Conservation (phyloP, 2,329 filamentous ascomycete genomes). For the Plectosphaerella sp. region DNA sequence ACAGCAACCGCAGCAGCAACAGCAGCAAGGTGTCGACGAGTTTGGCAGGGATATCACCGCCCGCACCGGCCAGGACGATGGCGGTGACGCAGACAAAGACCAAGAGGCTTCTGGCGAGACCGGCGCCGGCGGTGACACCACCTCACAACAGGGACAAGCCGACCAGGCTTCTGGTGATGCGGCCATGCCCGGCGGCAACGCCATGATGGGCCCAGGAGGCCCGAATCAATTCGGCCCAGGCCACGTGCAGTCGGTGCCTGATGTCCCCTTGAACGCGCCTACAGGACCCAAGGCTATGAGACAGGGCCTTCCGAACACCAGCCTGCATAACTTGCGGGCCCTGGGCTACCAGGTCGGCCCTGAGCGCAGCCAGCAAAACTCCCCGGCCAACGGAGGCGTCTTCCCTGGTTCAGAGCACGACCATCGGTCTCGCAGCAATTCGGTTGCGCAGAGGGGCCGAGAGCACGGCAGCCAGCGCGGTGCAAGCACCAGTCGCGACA, state of each 20-base stretch:
- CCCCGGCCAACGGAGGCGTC: constrained; percentile 18
- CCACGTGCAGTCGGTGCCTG: constrained; percentile 27
- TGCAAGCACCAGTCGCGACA: constrained; percentile 26
- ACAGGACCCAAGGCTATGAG: constrained; percentile 94
- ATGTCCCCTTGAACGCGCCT: constrained; percentile 67
- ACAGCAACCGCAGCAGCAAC: constrained; percentile 12
- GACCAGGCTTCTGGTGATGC: constrained; percentile 17
- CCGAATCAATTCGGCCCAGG: constrained; percentile 14
- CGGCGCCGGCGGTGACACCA: constrained; percentile 15
- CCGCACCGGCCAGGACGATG: constrained; percentile 15
- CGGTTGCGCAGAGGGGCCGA: constrained; percentile 31
- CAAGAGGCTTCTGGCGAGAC: constrained; percentile 6
- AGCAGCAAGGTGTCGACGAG: constrained; percentile 30
- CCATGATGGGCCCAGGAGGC: constrained; percentile 5
- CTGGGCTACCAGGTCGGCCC: constrained; percentile 43
- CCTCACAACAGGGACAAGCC: constrained; percentile 17
- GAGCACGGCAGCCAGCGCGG: constrained; percentile 26
- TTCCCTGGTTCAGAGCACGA: constrained; percentile 26
- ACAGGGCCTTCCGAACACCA: constrained; percentile 79
- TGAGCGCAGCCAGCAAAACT: constrained; percentile 16
- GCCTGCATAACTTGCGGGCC: constrained; percentile 61
- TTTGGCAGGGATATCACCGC: constrained; percentile 29
- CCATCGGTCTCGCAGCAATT: constrained; percentile 43
- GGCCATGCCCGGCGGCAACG: constrained; percentile 14
- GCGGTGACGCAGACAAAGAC: constrained; percentile 14